Evolutionary conservation across 169 alveolate species (phyloP).

Genomic region (Cryptosporidium sp.): DNA sequence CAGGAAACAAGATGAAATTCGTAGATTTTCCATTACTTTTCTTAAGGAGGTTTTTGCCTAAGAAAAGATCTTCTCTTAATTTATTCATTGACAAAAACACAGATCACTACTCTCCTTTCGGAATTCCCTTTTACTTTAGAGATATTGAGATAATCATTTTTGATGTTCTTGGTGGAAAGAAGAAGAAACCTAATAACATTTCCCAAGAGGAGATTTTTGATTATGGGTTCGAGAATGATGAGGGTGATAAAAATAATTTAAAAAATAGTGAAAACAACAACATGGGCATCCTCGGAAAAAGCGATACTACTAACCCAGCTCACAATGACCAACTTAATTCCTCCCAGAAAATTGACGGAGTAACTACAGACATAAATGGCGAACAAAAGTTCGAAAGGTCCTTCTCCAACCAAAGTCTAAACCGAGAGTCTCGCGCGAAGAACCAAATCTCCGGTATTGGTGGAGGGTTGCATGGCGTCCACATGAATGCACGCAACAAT

Average conservation of each 20-base stretch:
- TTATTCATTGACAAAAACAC: constrained; percentile 78
- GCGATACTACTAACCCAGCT: background rate
- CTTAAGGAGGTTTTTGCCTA: constrained; percentile 75
- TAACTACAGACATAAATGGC: background rate
- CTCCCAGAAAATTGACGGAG: background rate
- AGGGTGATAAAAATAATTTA: background rate
- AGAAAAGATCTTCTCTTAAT: constrained; percentile 77
- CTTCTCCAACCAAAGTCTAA: background rate
- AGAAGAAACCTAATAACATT: constrained; percentile 3
- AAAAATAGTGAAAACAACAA: background rate
- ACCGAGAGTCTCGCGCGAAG: background rate
- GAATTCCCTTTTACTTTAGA: constrained; percentile 77
- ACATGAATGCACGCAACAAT: background rate
- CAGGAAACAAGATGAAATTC: constrained; percentile 76
- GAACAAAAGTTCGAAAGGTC: background rate
- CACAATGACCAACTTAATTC: background rate
- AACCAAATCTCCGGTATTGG: background rate
- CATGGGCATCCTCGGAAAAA: background rate
- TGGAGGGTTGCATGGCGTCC: background rate
- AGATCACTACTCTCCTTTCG: constrained; percentile 73
- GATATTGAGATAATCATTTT: constrained; percentile 77
- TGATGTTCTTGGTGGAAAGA: constrained; percentile 76
- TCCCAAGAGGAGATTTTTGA: constrained; percentile 12
- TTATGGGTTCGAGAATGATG: background rate
- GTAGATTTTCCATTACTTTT: constrained; percentile 76